Evolutionary conservation across 768 basidiomycete species (phyloP), one percentile per base, ranked within the genome.

Genomic region (Amanita polypyramis): DNA sequence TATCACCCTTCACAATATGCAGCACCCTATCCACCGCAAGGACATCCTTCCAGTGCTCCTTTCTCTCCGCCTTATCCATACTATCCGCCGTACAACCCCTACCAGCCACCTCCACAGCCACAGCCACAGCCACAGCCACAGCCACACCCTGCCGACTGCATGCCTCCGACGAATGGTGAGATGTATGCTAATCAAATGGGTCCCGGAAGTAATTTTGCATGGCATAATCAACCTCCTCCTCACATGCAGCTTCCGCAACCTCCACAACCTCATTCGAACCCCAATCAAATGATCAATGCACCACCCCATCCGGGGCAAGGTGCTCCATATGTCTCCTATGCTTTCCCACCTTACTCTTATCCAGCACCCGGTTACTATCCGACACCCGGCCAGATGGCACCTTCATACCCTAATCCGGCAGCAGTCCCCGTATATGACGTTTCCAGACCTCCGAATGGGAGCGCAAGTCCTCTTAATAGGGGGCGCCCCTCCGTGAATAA

Each of bases 1-100:
- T 77, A 73, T 58, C 63, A 73, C 54, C 72, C 74, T 48, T 46
- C 69, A 34, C 67, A 71, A 50, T 81, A 77, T 60, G 59, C 66
- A 34, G 81, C 78, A 58, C 67, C 73, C 12, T 70, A 73, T 51
- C 67, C 70, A 45, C 70, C 72, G 40, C 71, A 72, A 37, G 63
- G 51, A 42, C 69, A 62, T 60, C 70, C 57, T 52, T 69, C 56
- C 65, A 62, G 58, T 51, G 62, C 58, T 23, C 53, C 69, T 20
- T 67, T 68, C 51, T 63, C 68, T 43, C 60, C 67, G n/a, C 67
- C 65, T 19, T 67, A 70, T 47, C 65, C 65, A 2, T 74, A 72
- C 52, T 71, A 68, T 49, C 60, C 62, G 1, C 60, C 58, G 5
- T 65, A 65, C 39, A 63, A 68, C 52, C 57, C 65, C 2, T 70